Conservation (phyloP, 306 rosid species). For the Medicago ruthenica region DNA sequence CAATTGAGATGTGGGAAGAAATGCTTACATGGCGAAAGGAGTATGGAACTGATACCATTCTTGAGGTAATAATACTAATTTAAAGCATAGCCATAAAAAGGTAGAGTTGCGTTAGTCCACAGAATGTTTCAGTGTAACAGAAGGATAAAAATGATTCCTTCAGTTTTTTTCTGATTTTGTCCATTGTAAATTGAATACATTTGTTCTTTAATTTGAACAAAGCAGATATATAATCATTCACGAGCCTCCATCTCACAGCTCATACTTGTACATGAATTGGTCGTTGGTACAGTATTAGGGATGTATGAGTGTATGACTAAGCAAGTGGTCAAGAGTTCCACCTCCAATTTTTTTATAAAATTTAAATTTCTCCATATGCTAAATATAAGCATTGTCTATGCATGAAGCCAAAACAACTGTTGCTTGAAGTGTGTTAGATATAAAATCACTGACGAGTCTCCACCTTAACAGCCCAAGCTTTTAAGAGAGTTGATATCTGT, state of each 20-base stretch:
- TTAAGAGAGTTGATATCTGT: neutral
- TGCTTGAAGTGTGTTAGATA: neutral
- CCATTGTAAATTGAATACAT: conserved; percentile 7
- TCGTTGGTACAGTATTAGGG: neutral
- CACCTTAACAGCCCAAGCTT: no score
- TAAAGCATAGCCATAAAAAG: conserved; percentile 14
- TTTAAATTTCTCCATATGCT: no score
- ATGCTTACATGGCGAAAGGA: conserved; percentile 97
- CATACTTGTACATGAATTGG: conserved; percentile 7
- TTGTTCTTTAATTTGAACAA: conserved; percentile 14
- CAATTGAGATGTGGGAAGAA: conserved; percentile 92
- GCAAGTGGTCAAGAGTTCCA: conserved; percentile 24
- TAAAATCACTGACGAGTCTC: neutral
- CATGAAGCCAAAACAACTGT: neutral
- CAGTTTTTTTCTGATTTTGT: neutral
- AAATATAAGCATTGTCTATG: neutral
- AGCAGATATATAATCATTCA: neutral
- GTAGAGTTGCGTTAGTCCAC: neutral
- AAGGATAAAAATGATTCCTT: neutral
- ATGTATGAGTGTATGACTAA: conserved; percentile 15
- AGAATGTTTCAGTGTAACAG: conserved; percentile 16
- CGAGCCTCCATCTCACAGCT: conserved; percentile 9
- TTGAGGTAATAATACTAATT: conserved; percentile 69
- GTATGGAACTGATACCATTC: conserved; percentile 82
- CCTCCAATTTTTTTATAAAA: neutral